Evolutionary conservation across 2,329 filamentous ascomycete genomes (phyloP), one percentile per base, ranked within the genome.

Genomic region (Venturia carpophila): DNA sequence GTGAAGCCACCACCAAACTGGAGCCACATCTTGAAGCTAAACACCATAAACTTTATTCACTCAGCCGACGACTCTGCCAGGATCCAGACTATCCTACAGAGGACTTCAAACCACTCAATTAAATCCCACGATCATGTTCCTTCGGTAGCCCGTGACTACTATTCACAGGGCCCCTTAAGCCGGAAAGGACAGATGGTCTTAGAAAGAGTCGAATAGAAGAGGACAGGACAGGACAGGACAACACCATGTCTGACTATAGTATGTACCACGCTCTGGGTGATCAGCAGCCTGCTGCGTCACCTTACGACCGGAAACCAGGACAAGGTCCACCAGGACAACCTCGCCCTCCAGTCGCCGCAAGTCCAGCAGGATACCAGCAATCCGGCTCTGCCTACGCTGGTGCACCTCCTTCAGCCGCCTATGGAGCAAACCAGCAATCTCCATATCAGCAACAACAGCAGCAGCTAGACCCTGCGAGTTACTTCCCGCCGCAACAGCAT

Each of bases 361-460:
- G 76, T 66, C 77, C 78, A 24, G 70, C 72, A 43, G 77, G 76
- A 61, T 79, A 80, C 67, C 75, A 79, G 55, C 78, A 80, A 69
- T 69, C 70, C 27, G 76, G 75, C 65, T 73, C 73, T 66, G 66
- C 72, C 19, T 64, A 66, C 60, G 52, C 27, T 9, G 15, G n/a
- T 52, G 19, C 55, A n/a, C 64, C 52, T 15, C 27, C 64, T 68
- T 73, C 75, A 66, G 55, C 68, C 21, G 15, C 60, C n/a, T 60
- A 63, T 45, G 34, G 27, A 45, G 64, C 39, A 37, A 47, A 69
- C 60, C 72, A 70, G 55, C 71, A 71, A 55, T 66, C 66, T 37
- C 67, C 72, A 34, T 63, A 61, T 60, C 49, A 65, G 19, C 41
- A 43, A 55, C 73, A 74, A 67, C 71, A 73, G 34, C 74, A 34